Conservation (phyloP, 257 asterid genomes). For the Marsdenia floribunda region DNA sequence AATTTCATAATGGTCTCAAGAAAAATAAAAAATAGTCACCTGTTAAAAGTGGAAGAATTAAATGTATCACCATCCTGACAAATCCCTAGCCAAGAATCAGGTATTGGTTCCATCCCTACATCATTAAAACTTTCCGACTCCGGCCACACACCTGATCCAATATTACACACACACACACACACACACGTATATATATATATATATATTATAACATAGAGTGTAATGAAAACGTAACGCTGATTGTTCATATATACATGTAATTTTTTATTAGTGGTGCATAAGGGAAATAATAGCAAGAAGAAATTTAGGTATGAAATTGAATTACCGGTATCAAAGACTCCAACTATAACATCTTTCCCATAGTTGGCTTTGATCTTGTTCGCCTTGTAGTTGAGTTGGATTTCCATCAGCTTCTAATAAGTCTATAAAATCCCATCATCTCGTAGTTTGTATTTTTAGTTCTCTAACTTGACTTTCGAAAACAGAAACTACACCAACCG, state of each 20-base stretch:
- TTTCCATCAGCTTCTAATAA: constrained; percentile 21
- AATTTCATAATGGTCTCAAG: not conserved
- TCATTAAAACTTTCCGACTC: constrained; percentile 45
- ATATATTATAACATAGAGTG: too few relatives aligned
- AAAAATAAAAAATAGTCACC: constrained; percentile 15
- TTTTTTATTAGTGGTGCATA: too few relatives aligned
- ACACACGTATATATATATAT: too few relatives aligned
- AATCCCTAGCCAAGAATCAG: constrained; percentile 42
- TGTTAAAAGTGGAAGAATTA: constrained; percentile 38
- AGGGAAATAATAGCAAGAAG: too few relatives aligned
- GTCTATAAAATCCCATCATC: constrained; percentile 47
- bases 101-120: constrained; percentile 47
- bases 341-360: constrained; percentile 33
- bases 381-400: constrained; percentile 1
- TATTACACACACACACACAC: too few relatives aligned
- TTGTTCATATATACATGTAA: too few relatives aligned
- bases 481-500: constrained; percentile 43
- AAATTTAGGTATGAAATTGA: too few relatives aligned
- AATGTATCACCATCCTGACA: constrained; percentile 37
- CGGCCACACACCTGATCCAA: constrained; percentile 41
- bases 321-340: constrained; percentile 37
- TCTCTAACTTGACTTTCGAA: constrained; percentile 33
- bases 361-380: constrained; percentile 24
- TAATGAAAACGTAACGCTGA: too few relatives aligned
- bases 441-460: constrained; percentile 38